Percentiles rank a stretch among this genome's conserved stretches.
Conservation (phyloP, 257 asterid species). For the Datura wrightii region DNA sequence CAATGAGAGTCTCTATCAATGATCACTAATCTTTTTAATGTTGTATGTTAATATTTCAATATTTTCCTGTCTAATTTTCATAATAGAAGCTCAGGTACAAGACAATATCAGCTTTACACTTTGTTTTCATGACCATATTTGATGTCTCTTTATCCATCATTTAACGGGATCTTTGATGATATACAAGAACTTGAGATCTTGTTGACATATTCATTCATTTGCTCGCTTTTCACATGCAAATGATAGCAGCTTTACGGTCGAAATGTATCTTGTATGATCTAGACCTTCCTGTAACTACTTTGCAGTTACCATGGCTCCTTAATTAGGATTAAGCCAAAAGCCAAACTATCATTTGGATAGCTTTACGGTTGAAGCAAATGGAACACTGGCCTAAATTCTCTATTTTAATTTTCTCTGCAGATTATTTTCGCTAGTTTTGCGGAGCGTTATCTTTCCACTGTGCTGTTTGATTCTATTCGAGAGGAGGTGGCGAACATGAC, state of each 20-base stretch:
- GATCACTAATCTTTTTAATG: no score
- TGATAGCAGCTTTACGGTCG: neutral
- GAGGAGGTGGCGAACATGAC: slow-evolving; percentile 51
- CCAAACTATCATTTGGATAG: no score
- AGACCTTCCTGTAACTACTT: neutral
- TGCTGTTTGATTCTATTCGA: slow-evolving; percentile 55
- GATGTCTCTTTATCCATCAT: neutral
- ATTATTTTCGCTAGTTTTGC: slow-evolving; percentile 61
- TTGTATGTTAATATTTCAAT: no score
- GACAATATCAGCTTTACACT: no score
- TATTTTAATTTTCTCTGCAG: slow-evolving; percentile 16
- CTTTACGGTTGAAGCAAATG: neutral
- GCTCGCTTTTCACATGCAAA: neutral
- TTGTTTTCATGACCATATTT: neutral
- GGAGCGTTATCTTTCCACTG: slow-evolving; percentile 66
- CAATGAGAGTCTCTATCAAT: no score
- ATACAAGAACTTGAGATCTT: neutral
- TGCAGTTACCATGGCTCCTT: neutral
- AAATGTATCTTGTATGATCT: neutral
- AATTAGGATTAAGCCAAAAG: no score
- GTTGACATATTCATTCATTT: neutral
- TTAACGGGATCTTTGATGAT: neutral
- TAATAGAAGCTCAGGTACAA: no score
- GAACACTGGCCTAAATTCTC: neutral
- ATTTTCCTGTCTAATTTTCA: no score